Conservation (phyloP, 305 asterid species). For the Solanum hybrid region DNA sequence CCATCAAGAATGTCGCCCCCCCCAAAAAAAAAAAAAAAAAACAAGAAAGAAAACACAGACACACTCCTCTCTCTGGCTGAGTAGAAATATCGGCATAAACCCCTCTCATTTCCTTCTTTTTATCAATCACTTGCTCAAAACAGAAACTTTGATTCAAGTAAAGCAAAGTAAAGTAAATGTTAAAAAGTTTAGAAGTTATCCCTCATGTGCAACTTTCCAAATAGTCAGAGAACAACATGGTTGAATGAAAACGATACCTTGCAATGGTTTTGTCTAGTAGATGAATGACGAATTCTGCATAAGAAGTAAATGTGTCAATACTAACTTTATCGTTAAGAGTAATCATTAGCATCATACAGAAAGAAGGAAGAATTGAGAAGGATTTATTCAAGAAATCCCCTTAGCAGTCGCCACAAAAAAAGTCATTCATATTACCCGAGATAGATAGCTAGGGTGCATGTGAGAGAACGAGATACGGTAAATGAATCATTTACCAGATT, state of each 20-base stretch:
- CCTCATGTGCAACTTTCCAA: not conserved
- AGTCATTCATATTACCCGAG: not conserved
- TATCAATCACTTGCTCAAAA: too few species aligned
- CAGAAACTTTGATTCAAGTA: not conserved
- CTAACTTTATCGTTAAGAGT: not conserved
- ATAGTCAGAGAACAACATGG: not conserved
- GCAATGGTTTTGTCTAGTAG: slow-evolving; percentile 72
- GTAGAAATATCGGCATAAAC: too few species aligned
- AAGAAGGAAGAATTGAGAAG: not conserved
- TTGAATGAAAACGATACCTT: slow-evolving; percentile 36
- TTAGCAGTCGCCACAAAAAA: not conserved
- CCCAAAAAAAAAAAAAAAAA: too few species aligned
- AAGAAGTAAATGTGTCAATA: not conserved
- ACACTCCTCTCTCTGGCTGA: too few species aligned
- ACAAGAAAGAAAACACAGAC: too few species aligned
- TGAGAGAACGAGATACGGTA: not conserved
- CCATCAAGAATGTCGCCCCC: too few species aligned
- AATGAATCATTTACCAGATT: not conserved
- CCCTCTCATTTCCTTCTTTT: too few species aligned
- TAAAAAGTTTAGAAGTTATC: not conserved
- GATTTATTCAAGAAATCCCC: not conserved
- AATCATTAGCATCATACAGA: not conserved
- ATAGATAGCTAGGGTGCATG: not conserved
- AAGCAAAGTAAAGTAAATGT: not conserved
- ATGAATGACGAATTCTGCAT: slow-evolving; percentile 75